Evolutionary conservation across 805 yeast species (phyloP), one percentile per base, ranked within the genome.

Genomic region (Candida verbasci): DNA sequence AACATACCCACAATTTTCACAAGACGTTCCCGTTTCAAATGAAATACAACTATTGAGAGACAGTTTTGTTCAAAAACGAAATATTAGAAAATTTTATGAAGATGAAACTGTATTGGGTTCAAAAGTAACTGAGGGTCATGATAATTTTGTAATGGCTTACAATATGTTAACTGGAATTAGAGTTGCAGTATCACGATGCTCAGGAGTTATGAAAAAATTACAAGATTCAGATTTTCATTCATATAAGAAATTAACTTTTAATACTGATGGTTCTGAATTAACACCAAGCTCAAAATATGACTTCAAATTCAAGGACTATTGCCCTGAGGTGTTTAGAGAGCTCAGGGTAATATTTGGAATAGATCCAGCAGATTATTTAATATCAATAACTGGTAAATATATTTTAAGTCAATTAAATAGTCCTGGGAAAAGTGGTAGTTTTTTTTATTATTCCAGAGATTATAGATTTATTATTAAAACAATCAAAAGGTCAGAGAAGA

Each of bases 161-260:
- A 88, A 91, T 58, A 91, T 93, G 97, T 72, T 94, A 40, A 89
- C 97, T 0, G 98, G 99, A 2, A 93, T 93, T 31, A 73, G 98
- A 39, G 95, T 88, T 7, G 89, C 97, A 0, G 97, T 93, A 0
- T 86, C 96, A 3, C 69, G 96, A 40, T 83, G 95, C 50, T 86
- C 96, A 0, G 94, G 95, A 24, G 71, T 82, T 9, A 84, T 86
- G 75, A 76, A 82, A 37, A 81, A 82, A 14, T 62, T 93, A 28
- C 72, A 71, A 1, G 82, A 78, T 34, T 71, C 65, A 11, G 96
- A 91, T 55, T 93, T 89, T 56, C 65, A 61, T 23, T 64, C 76
- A 9, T 78, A 79, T 17, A 83, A 86, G 47, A 91, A 93, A 57
- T 67, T 91, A 38, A 83, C 93, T 12, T 94, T 93, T 59, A 94